phyloP scores from a whole-genome alignment of 208 protist genomes.

The Leishmania guyanensis region DNA sequence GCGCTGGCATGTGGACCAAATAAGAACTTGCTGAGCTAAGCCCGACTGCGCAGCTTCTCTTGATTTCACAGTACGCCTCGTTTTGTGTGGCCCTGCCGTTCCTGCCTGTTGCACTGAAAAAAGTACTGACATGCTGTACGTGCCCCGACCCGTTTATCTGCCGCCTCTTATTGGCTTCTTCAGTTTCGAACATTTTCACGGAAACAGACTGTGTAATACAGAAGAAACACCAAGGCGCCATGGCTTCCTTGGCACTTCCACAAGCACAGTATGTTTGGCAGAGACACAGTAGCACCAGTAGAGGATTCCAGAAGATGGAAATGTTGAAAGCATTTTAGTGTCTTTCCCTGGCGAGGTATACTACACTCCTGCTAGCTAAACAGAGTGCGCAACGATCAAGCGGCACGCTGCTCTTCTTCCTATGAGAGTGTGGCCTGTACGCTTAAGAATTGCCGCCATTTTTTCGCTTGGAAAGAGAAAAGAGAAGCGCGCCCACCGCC shows the following conservation, averaged over 20 bases:
- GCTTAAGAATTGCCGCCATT: neutral
- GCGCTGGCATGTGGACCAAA: neutral
- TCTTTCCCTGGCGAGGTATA: neutral
- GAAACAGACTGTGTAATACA: neutral
- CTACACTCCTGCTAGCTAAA: neutral
- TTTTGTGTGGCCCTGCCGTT: neutral
- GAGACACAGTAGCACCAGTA: neutral
- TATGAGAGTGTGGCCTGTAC: neutral
- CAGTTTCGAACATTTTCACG: neutral
- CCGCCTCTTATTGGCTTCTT: neutral
- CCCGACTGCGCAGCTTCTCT: neutral
- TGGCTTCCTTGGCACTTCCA: neutral
- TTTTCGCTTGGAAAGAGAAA: slow-evolving; percentile 3
- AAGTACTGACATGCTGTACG: neutral
- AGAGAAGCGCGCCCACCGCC: neutral
- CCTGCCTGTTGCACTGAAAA: neutral
- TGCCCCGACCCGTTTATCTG: neutral
- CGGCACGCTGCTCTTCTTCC: neutral
- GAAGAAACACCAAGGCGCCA: neutral
- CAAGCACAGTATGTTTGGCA: neutral
- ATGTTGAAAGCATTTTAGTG: neutral
- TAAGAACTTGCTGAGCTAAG: neutral
- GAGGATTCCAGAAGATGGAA: neutral
- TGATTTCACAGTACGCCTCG: neutral
- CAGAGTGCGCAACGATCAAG: neutral